phyloP scores from a whole-genome alignment of 257 asterid species.

The Anisodus tanguticus region DNA sequence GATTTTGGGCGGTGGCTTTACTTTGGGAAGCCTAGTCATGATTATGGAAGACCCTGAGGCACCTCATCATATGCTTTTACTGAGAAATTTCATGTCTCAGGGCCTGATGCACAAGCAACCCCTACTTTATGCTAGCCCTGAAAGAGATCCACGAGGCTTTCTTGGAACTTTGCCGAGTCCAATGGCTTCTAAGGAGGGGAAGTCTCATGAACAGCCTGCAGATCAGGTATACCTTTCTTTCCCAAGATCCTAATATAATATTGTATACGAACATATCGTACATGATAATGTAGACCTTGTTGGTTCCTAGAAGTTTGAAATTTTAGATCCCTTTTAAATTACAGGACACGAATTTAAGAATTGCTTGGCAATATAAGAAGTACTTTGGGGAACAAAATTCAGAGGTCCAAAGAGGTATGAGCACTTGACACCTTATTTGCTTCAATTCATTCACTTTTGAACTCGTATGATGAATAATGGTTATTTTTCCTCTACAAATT shows the following conservation, averaged over 20 bases:
- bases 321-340: constrained; percentile 20
- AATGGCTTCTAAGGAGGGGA: constrained; percentile 69
- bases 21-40: constrained; percentile 88
- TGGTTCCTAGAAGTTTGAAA: constrained; percentile 27
- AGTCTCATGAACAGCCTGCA: constrained; percentile 58
- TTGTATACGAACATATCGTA: neutral
- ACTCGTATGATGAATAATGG: neutral
- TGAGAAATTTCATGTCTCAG: constrained; percentile 98
- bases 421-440: neutral
- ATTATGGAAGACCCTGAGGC: constrained; percentile 95
- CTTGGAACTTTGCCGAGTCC: constrained; percentile 90
- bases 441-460: neutral
- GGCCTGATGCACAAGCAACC: constrained; percentile 87
- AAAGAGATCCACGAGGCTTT: constrained; percentile 84
- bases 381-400: constrained; percentile 70
- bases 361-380: constrained; percentile 99
- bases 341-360: constrained; percentile 89
- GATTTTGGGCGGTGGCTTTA: constrained; percentile 92
- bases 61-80: constrained; percentile 95
- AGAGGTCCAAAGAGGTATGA: constrained; percentile 70
- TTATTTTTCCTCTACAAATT: neutral
- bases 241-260: neutral
- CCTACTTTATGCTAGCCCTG: constrained; percentile 88
- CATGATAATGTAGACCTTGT: constrained; percentile 11
- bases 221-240: constrained; percentile 65